Evolutionary conservation across 495 filamentous ascomycete genomes (phyloP).

Genomic region (Xylaria curta): DNA sequence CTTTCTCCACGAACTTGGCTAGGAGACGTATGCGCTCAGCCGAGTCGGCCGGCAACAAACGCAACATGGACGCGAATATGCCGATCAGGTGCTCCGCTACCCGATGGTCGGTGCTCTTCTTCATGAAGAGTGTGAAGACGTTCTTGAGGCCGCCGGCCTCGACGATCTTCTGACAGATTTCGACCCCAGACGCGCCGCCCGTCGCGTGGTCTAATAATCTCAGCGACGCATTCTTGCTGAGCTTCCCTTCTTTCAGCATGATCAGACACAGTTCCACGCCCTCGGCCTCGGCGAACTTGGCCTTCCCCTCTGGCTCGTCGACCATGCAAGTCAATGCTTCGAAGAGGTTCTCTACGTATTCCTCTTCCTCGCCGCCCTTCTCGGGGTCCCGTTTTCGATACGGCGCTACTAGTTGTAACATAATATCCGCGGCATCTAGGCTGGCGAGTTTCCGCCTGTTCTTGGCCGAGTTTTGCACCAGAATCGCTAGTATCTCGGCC

Average conservation of each 20-base stretch:
- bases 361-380: conserved; percentile 88
- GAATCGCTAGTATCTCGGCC: conserved; percentile 88
- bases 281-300: conserved; percentile 85
- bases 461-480: conserved; percentile 65
- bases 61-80: conserved; percentile 85
- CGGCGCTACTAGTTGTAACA: conserved; percentile 84
- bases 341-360: conserved; percentile 93
- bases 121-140: conserved; percentile 88
- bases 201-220: conserved; percentile 85
- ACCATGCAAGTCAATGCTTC: conserved; percentile 81
- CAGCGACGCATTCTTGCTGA: conserved; percentile 77
- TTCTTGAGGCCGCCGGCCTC: conserved; percentile 86
- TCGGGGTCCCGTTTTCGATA: conserved; percentile 89
- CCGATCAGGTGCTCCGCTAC: conserved; percentile 86
- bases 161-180: conserved; percentile 76
- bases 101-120: conserved; percentile 73
- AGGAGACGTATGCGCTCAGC: conserved; percentile 80
- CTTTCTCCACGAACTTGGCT: conserved; percentile 94
- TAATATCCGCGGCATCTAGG: conserved; percentile 75
- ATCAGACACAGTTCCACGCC: conserved; percentile 90
- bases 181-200: conserved; percentile 57
- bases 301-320: conserved; percentile 76
- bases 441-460: conserved; percentile 69
- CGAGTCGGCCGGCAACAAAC: conserved; percentile 78
- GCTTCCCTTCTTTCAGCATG: conserved; percentile 76